Evolutionary conservation across 2,329 filamentous ascomycete genomes (phyloP), one percentile per base, ranked within the genome.

Genomic region (Ramichloridium luteum): DNA sequence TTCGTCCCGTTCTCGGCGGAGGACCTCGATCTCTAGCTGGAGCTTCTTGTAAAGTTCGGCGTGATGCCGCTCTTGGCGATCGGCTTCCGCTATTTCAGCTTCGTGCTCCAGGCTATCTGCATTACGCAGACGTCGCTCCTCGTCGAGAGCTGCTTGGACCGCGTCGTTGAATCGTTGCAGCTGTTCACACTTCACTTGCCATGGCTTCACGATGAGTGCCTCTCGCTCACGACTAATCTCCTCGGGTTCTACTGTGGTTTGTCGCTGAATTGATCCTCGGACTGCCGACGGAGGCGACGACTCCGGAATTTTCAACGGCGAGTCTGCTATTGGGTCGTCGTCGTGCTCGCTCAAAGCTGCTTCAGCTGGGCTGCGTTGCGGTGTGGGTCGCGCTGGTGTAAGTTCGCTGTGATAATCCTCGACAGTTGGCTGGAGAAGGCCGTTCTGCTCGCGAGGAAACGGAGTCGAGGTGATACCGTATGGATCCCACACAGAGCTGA

Each of bases 331-430:
- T n/a, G n/a, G n/a, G n/a, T n/a, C n/a, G n/a, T n/a, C n/a, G n/a
- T n/a, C n/a, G n/a, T n/a, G n/a, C n/a, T n/a, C n/a, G n/a, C n/a
- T n/a, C n/a, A n/a, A n/a, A 51, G 30, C 15, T 43, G 34, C 13
- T 43, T 33, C 16, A 49, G 29, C 31, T 49, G 44, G n/a, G n/a
- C n/a, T n/a, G n/a, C n/a, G n/a, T n/a, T n/a, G n/a, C n/a, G 20
- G n/a, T 23, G n/a, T 23, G 8, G 20, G n/a, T 23, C 40, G 45
- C 6, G 41, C 47, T n/a, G 50, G 49, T 10, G 48, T 48, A 12
- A 54, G 40, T 28, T 55, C 51, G 38, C 41, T 48, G 40, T 52
- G 42, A 38, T 53, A 53, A 26, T 54, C 53, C 33, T 54, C 53
- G 3, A 53, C 51, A 5, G 48, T 54, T 6, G 52, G 50, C 33